A percentile compares a stretch with the other conserved stretches of the same genome.
Conservation (phyloP, 2,329 filamentous ascomycete species). For the Fonsecaea pugnacius region DNA sequence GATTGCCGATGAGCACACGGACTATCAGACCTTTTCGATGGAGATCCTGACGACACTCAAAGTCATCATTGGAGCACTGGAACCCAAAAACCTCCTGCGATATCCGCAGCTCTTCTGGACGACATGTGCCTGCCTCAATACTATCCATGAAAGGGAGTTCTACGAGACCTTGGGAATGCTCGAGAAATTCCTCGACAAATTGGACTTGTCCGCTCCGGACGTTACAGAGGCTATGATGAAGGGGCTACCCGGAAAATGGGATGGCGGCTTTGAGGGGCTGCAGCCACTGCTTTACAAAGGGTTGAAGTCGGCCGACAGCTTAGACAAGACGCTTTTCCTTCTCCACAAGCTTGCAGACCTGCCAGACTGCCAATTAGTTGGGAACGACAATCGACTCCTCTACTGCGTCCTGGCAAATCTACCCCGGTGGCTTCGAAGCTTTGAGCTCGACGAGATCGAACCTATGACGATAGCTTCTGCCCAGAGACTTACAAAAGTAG, state of each 20-base stretch:
- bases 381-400: conserved; percentile 78
- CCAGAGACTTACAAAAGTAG: conserved; percentile 60
- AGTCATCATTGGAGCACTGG: conserved; percentile 83
- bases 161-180: conserved; percentile 90
- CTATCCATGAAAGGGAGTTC: conserved; percentile 94
- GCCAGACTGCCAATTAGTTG: conserved; percentile 78
- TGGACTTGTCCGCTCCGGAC: conserved; percentile 74
- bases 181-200: conserved; percentile 78
- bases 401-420: conserved; percentile 91
- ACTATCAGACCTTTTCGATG: conserved; percentile 97
- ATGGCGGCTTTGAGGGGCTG: conserved; percentile 83
- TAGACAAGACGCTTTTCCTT: conserved; percentile 75
- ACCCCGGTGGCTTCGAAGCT: conserved; percentile 77
- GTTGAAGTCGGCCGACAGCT: conserved; percentile 79
- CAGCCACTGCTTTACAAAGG: conserved; percentile 90
- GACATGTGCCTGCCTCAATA: conserved; percentile 92
- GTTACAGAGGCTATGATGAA: conserved; percentile 75
- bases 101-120: conserved; percentile 99
- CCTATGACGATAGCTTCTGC: conserved; percentile 21
- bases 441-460: conserved; percentile 57
- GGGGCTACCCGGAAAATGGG: conserved; percentile 83
- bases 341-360: conserved; percentile 78
- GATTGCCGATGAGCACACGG: conserved; percentile 89
- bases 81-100: conserved; percentile 76
- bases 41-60: conserved; percentile 95